phyloP scores from a whole-genome alignment of 208 protist species.

The Wallacemonas sp. region DNA sequence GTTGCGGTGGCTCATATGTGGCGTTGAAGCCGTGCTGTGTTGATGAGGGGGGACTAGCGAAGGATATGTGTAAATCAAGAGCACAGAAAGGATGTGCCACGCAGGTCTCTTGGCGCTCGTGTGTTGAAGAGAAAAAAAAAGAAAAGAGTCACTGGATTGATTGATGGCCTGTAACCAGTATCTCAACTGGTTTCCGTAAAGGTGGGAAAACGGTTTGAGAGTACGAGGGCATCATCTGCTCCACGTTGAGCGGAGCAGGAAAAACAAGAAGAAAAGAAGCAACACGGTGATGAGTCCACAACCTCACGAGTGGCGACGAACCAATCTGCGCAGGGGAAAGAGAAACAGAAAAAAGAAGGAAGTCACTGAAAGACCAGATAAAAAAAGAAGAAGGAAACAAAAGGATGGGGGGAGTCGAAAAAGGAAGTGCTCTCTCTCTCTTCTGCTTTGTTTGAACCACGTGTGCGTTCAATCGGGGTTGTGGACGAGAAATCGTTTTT shows the following conservation, averaged over 20 bases:
- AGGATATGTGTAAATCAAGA: background rate
- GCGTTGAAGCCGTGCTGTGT: background rate
- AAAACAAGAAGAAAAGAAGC: background rate
- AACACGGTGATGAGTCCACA: background rate
- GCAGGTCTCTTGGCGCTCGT: too few species aligned
- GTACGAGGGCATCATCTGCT: background rate
- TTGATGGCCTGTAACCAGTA: background rate
- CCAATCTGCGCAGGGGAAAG: too few species aligned
- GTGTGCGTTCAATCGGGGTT: too few species aligned
- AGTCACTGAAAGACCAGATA: background rate
- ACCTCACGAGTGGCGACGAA: too few species aligned
- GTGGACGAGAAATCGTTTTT: too few species aligned
- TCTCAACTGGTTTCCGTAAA: background rate
- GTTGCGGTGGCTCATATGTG: too few species aligned
- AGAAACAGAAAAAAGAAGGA: background rate
- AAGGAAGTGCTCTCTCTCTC: too few species aligned
- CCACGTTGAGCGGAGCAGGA: background rate
- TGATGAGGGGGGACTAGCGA: background rate
- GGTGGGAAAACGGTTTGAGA: background rate
- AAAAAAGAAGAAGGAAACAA: background rate
- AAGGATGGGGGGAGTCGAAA: too few species aligned
- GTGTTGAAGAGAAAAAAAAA: background rate
- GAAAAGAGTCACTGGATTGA: background rate
- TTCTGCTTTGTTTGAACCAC: too few species aligned
- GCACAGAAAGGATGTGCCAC: background rate